These are phyloP conservation scores for Ascoidea rubescens DNA, from an alignment of 805 yeast genomes.

Conservation along the genomic window DNA sequence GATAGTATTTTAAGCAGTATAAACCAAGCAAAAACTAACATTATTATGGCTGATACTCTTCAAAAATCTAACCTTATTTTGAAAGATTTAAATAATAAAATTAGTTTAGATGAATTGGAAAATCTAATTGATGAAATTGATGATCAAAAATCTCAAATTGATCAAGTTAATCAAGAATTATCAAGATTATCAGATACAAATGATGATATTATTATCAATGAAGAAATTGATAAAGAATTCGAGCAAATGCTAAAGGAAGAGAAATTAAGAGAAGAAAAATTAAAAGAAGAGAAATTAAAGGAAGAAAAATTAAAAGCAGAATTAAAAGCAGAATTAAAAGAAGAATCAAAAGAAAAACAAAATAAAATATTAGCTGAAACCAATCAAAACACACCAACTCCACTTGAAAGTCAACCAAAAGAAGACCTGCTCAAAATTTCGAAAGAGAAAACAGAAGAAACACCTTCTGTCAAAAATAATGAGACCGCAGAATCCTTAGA, in stretches of 20 bases:
- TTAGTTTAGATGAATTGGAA: conserved; percentile 6
- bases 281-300: too few relatives aligned
- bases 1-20: background rate
- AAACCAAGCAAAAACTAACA: background rate
- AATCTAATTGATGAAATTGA: conserved; percentile 4
- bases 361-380: too few relatives aligned
- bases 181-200: conserved; percentile 3
- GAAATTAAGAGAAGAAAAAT: conserved; percentile 5
- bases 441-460: too few relatives aligned
- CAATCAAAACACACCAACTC: too few relatives aligned
- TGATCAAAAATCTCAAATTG: conserved; percentile 4
- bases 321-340: too few relatives aligned
- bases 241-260: conserved; percentile 14
- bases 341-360: too few relatives aligned
- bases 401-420: too few relatives aligned
- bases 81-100: conserved; percentile 7
- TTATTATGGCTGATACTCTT: background rate
- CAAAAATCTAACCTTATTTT: conserved; percentile 5
- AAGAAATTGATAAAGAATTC: conserved; percentile 13
- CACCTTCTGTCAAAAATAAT: too few relatives aligned
- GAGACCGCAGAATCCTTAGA: background rate
- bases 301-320: too few relatives aligned
- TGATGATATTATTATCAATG: conserved; percentile 14
- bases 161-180: conserved; percentile 5
- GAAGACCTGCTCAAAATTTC: too few relatives aligned